Conservation (phyloP, 371 early-diverging fungal genomes). For the Zychaea mexicana region DNA sequence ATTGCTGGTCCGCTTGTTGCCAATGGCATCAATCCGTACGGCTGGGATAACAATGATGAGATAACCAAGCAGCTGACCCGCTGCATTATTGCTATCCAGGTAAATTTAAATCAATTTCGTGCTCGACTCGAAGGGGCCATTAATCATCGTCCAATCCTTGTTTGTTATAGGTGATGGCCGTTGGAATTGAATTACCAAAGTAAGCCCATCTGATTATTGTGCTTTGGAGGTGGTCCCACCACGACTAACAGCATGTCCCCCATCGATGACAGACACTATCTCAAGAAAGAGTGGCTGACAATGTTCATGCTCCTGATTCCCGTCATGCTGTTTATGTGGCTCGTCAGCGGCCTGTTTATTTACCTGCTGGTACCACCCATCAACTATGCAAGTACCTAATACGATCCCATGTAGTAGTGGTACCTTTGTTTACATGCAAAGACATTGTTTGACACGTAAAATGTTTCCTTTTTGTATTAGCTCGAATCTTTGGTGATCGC, state of each 20-base stretch:
- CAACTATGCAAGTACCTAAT: conserved; percentile 62
- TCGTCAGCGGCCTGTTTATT: conserved; percentile 73
- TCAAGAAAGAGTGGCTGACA: conserved; percentile 63
- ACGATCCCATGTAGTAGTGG: neutral
- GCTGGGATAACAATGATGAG: conserved; percentile 52
- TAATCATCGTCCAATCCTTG: neutral
- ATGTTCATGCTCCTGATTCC: conserved; percentile 81
- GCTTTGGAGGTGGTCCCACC: too few relatives aligned
- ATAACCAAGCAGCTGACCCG: conserved; percentile 76
- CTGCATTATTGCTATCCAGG: conserved; percentile 81
- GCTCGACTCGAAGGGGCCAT: neutral
- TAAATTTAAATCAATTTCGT: conserved; percentile 21
- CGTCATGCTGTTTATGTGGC: conserved; percentile 88
- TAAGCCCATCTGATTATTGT: conserved; percentile 34
- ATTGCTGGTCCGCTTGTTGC: conserved; percentile 76
- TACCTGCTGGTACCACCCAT: conserved; percentile 65
- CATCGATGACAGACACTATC: conserved; percentile 39
- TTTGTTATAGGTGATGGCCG: conserved; percentile 78
- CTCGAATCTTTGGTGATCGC: conserved; percentile 80
- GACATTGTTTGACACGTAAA: neutral
- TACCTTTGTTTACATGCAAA: neutral
- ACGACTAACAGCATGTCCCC: too few relatives aligned
- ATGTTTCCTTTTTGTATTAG: conserved; percentile 29
- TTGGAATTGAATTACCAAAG: conserved; percentile 84
- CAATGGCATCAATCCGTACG: conserved; percentile 64